Evolutionary conservation across 2,329 filamentous ascomycete genomes (phyloP).

Genomic region (Sphaerulina vaccinii): DNA sequence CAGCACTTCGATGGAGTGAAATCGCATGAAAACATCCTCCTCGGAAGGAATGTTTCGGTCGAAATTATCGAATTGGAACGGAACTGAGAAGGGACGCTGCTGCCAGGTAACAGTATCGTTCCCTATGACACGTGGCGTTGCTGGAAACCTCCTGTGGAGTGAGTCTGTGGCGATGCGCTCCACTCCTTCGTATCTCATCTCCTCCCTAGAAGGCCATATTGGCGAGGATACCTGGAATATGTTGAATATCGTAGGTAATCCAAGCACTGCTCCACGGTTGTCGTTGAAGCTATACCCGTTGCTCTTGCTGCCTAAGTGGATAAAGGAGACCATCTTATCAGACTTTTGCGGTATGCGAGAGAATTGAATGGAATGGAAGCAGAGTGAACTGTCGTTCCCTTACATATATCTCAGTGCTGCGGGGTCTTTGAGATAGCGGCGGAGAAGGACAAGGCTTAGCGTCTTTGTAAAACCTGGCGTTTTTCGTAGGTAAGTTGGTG

Average conservation of each 20-base stretch:
- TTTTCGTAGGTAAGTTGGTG: too few relatives aligned
- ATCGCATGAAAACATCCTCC: constrained; percentile 22
- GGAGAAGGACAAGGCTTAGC: too few relatives aligned
- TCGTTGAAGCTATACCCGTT: constrained; percentile 1
- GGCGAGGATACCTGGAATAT: neutral
- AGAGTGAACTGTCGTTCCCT: too few relatives aligned
- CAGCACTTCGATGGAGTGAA: constrained; percentile 21
- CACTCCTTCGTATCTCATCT: constrained; percentile 50
- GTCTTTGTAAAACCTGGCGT: too few relatives aligned
- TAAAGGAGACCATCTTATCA: neutral
- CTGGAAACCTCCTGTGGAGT: constrained; percentile 44
- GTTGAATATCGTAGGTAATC: constrained; percentile 41
- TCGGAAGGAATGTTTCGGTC: constrained; percentile 18
- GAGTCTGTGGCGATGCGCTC: constrained; percentile 47
- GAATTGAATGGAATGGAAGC: too few relatives aligned
- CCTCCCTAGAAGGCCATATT: constrained; percentile 42
- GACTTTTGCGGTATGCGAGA: too few relatives aligned
- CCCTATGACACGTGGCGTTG: constrained; percentile 45
- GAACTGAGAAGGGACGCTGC: constrained; percentile 40
- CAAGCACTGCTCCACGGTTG: constrained; percentile 36
- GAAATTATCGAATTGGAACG: constrained; percentile 42
- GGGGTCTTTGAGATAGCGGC: too few relatives aligned
- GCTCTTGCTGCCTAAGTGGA: constrained; percentile 17
- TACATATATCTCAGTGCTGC: too few relatives aligned
- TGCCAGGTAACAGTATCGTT: constrained; percentile 44